Percentiles rank a stretch among this genome's conserved stretches.
Evolutionary conservation across 768 basidiomycete genomes (phyloP).

Genomic region (Hemileccinum rubropunctum): DNA sequence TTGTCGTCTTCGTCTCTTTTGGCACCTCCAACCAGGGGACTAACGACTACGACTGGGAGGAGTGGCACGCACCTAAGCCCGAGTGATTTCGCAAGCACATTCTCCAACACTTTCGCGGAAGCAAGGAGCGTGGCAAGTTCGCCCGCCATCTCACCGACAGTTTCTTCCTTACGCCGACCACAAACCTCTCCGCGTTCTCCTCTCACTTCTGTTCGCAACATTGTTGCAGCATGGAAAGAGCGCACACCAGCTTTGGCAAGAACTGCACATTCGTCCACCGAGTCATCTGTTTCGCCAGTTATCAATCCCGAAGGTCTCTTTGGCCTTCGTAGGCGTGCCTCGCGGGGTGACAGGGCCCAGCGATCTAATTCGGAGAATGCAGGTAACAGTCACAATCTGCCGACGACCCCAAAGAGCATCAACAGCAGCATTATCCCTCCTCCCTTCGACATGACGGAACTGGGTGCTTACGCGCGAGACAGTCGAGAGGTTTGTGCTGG

Average conservation of each 20-base stretch:
- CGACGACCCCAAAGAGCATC: constrained; percentile 27
- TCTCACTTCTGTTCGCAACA: constrained; percentile 70
- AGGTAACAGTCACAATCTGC: constrained; percentile 7
- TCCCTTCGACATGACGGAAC: constrained; percentile 46
- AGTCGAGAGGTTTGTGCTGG: constrained; percentile 41
- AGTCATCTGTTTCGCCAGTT: constrained; percentile 39
- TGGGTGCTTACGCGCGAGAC: constrained; percentile 40
- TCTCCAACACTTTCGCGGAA: constrained; percentile 40
- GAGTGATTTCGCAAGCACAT: constrained; percentile 36
- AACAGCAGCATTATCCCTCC: constrained; percentile 39
- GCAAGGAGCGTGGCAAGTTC: constrained; percentile 24
- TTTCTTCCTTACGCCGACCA: constrained; percentile 56
- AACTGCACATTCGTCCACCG: constrained; percentile 33
- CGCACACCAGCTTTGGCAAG: constrained; percentile 50
- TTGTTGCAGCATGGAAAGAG: constrained; percentile 80
- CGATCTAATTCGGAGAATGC: constrained; percentile 13
- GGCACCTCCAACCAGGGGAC: constrained; percentile 45
- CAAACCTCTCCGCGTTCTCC: constrained; percentile 70
- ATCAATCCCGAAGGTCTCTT: constrained; percentile 29
- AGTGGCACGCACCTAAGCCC: constrained; percentile 36
- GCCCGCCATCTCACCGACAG: constrained; percentile 39
- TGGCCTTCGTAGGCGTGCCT: constrained; percentile 33
- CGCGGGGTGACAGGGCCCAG: constrained; percentile 22
- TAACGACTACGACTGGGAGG: constrained; percentile 15
- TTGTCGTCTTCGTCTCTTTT: constrained; percentile 42